Base-by-base conservation (phyloP, 1,284 basidiomycete genomes). In the Puccinia polysora region DNA sequence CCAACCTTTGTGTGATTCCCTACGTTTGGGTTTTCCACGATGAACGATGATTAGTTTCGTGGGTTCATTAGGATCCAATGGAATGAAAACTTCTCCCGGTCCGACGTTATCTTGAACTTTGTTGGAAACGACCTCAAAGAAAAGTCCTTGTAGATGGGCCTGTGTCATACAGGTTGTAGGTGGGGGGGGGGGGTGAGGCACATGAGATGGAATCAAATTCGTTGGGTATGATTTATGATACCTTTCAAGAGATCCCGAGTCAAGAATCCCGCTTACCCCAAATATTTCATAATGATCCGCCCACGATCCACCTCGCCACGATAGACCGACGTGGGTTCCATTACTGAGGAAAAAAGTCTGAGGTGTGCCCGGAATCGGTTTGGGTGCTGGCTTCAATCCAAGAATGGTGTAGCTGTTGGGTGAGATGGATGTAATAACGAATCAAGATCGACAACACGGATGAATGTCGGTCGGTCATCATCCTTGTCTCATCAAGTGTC, bases 241-340 rank as follows among this genome's bases (percentile, higher is more conserved):
- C 18, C 40, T 43, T 43, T 8, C 8, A 43, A 43, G 40, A 43
- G 18, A 43, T 43, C 49, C 28, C 28, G 1, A 23, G 52, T 4
- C 25, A 2, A 15, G 3, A 50, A 12, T 30, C 20, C 36, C 18
- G 25, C 58, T 53, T 55, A 71, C 69, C 23, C 45, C 69, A 36
- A 47, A 63, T 62, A 71, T 55, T 50, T 71, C 59, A 32, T 71
- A 64, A 18, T 30, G 59, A 8, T 55, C 25, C n/a, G 59, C 69
- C 60, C 69, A 72, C 14, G 50, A 28, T 3, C 50, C 47, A 6
- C 69, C 69, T 49, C 52, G 40, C 59, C 59, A 72, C 32, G 69
- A 53, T 23, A 72, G 60, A n/a, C 69, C 69, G n/a, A 25, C 40
- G 34, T 63, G 47, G 6, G 50, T 55, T 15, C 69, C 60, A 49